Base-by-base conservation (phyloP, 73 alveolate genomes). In the Paraurostyla sp. region DNA sequence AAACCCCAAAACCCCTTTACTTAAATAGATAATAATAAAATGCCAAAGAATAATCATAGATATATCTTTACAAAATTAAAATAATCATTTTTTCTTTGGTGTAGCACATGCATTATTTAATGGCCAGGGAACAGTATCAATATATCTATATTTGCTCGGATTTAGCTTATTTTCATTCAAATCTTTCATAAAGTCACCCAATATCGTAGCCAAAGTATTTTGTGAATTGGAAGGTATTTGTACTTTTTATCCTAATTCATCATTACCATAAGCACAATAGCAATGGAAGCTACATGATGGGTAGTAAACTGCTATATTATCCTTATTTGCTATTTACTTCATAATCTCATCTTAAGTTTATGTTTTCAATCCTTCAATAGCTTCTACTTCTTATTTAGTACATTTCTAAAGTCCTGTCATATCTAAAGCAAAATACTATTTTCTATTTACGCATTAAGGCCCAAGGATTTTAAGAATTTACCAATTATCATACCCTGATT, bases 401-500 rank as follows among this genome's bases (percentile, higher is more conserved):
- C 87, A 73, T 2, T 40, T 27, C 18, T 45, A 48, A 11, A 73
- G 2, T 38, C 22, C 40, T 41, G 15, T 23, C 16, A 18, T 18
- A 40, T 40, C n/a, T n/a, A n/a, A 35, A 13, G 30, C 23, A 13
- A 20, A 38, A 58, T 30, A 38, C n/a, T n/a, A n/a, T n/a, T n/a
- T 46, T 20, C 58, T 15, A 20, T 73, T 38, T 2, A 73, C 0
- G 71, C 87, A 73, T 3, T 7, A 1, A 2, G 46, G 7, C 20
- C 18, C 73, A 3, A 73, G 48, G 7, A 73, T 73, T 6, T 73
- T 50, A 20, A 35, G 27, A 9, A 73, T 45, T 33, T 73, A 45
- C 87, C 87, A 73, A 27, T n/a, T 30, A 30, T 73, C 87, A 73
- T 73, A 73, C 25, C 68, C 73, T 23, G 87, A 73, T 50, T 73